Evolutionary conservation across 108 stramenopile genomes (phyloP).

Genomic region (Cyclotella cryptica): DNA sequence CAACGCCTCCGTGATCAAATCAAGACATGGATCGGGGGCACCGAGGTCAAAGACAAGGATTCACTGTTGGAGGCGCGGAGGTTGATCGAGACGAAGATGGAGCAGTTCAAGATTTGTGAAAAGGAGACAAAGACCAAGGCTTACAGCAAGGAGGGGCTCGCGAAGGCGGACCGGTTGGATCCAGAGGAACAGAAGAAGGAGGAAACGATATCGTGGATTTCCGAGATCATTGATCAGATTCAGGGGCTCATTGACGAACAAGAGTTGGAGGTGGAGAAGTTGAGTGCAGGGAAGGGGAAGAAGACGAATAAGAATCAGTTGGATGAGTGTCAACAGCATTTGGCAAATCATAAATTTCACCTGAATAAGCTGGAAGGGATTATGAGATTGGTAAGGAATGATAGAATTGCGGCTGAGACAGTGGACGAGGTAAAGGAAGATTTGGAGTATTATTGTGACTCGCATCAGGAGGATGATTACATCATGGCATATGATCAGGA

Average conservation of each 20-base stretch:
- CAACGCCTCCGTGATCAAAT: conserved; percentile 98
- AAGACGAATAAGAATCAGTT: conserved; percentile 84
- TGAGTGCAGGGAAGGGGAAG: conserved; percentile 84
- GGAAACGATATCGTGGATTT: conserved; percentile 78
- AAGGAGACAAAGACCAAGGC: conserved; percentile 99
- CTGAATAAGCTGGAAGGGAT: conserved; percentile 95
- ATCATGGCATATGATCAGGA: conserved; percentile 92
- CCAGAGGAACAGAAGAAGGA: conserved; percentile 83
- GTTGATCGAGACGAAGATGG: conserved; percentile 98
- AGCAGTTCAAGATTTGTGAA: conserved; percentile 98
- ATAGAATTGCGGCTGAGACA: conserved; percentile 75
- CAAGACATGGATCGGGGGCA: conserved; percentile 96
- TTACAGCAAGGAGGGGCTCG: conserved; percentile 97
- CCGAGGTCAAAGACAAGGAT: conserved; percentile 99
- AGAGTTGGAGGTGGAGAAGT: conserved; percentile 89
- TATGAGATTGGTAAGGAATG: conserved; percentile 95
- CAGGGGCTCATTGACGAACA: conserved; percentile 73
- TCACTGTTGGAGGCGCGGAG: conserved; percentile 78
- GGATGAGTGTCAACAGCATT: conserved; percentile 75
- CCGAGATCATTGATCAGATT: conserved; percentile 79
- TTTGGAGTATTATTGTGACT: conserved; percentile 95
- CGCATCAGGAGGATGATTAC: conserved; percentile 90
- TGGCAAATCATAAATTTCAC: conserved; percentile 91
- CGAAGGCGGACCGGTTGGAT: conserved; percentile 76
- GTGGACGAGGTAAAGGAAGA: conserved; percentile 95